Evolutionary conservation across 805 yeast genomes (phyloP).

Genomic region (Candida hispaniensis): DNA sequence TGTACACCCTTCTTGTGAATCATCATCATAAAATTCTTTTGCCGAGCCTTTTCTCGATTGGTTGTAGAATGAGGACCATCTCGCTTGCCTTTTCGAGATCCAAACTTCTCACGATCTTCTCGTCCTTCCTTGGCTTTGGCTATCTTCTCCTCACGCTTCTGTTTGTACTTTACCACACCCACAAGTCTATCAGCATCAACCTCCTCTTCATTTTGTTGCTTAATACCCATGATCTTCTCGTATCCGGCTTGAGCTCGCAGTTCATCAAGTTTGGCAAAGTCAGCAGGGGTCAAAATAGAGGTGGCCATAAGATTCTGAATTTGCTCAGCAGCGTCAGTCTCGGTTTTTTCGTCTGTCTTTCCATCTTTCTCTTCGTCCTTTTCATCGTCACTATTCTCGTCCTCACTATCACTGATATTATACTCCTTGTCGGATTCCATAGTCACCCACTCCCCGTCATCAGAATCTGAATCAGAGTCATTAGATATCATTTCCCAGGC

Average conservation of each 20-base stretch:
- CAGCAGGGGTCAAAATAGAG: constrained; percentile 90
- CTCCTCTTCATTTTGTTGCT: constrained; percentile 54
- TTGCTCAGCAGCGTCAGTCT: constrained; percentile 23
- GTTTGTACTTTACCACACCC: constrained; percentile 73
- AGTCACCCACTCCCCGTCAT: constrained; percentile 73
- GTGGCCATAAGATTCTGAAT: constrained; percentile 49
- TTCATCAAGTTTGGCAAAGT: constrained; percentile 90
- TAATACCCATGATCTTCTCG: constrained; percentile 49
- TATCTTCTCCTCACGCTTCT: constrained; percentile 79
- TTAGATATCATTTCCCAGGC: constrained; percentile 44
- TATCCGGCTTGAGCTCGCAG: constrained; percentile 76
- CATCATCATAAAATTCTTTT: constrained; percentile 99
- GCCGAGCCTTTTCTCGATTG: constrained; percentile 88
- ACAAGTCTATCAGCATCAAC: constrained; percentile 71
- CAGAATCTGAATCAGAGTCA: constrained; percentile 35
- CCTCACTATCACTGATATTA: constrained; percentile 43
- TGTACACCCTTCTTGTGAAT: constrained; percentile 89
- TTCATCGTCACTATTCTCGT: constrained; percentile 32
- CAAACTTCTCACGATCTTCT: constrained; percentile 84
- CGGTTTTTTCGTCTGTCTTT: constrained; percentile 28
- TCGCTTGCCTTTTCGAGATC: constrained; percentile 68
- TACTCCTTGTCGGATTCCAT: constrained; percentile 76
- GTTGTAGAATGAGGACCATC: constrained; percentile 81
- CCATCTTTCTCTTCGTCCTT: constrained; percentile 22
- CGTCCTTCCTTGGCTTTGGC: constrained; percentile 83